Conservation (phyloP, 1,284 basidiomycete genomes). For the Malassezia brasiliensis region DNA sequence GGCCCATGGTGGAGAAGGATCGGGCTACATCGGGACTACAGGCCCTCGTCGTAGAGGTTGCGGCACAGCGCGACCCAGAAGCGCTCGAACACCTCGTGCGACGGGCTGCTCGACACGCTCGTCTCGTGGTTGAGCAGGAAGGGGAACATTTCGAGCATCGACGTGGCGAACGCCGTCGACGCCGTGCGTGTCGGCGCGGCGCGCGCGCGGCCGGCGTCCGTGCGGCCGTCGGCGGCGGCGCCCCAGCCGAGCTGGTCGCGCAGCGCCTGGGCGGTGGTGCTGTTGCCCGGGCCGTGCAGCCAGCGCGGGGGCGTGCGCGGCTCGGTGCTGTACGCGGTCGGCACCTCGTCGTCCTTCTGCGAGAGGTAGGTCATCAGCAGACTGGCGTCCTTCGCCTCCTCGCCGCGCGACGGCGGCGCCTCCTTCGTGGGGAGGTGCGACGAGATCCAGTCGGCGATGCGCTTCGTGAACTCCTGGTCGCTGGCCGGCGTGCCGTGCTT, state of each 20-base stretch:
- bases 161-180: neutral
- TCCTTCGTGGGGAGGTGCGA: slow-evolving; percentile 11
- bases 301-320: neutral
- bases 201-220: neutral
- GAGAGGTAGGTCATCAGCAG: slow-evolving; percentile 7
- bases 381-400: neutral
- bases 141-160: slow-evolving; percentile 12
- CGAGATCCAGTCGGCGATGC: slow-evolving; percentile 12
- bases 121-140: slow-evolving; percentile 11
- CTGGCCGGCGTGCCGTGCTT: neutral
- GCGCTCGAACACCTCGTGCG: slow-evolving; percentile 24
- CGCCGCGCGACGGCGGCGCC: neutral
- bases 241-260: neutral
- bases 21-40: slow-evolving; percentile 21
- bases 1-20: neutral
- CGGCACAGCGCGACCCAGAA: slow-evolving; percentile 46
- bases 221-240: neutral
- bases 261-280: slow-evolving; percentile 3
- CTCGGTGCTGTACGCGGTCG: neutral
- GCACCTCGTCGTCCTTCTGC: neutral
- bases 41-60: slow-evolving; percentile 35
- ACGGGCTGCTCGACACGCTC: slow-evolving; percentile 5
- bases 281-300: neutral
- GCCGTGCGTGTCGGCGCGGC: neutral
- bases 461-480: slow-evolving; percentile 1